A percentile compares a stretch with the other conserved stretches of the same genome.
Conservation (phyloP, 2,329 filamentous ascomycete genomes). For the Penicillium psychrosexuale region DNA sequence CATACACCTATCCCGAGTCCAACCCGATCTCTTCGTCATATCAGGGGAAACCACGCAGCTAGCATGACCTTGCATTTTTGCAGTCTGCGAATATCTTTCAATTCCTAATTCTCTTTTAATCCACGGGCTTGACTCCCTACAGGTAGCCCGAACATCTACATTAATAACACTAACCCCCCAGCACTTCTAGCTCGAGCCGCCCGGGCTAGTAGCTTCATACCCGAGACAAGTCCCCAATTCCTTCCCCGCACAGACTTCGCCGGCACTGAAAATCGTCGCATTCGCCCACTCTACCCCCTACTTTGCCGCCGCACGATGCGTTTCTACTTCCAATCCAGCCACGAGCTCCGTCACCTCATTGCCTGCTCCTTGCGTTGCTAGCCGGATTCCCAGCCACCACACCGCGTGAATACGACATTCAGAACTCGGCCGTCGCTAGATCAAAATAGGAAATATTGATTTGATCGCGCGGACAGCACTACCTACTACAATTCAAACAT, state of each 20-base stretch:
- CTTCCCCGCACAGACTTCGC: conserved; percentile 16
- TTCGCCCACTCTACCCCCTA: conserved; percentile 10
- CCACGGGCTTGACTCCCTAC: not conserved
- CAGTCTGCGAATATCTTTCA: not conserved
- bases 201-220: not conserved
- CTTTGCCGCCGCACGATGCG: conserved; percentile 37
- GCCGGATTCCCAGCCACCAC: conserved; percentile 1
- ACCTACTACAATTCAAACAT: not conserved
- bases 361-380: conserved; percentile 27
- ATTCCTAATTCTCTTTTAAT: not conserved
- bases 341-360: conserved; percentile 15
- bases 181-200: not conserved
- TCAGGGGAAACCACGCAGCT: conserved; percentile 14
- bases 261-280: conserved; percentile 20
- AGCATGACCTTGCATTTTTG: not conserved
- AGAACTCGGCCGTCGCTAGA: not conserved
- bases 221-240: conserved; percentile 1
- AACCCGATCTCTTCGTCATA: conserved; percentile 15
- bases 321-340: conserved; percentile 18
- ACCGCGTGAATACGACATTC: not conserved
- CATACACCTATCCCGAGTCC: not conserved
- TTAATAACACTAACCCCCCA: conserved; percentile 1
- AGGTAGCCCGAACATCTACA: not conserved
- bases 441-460: conserved; percentile 4
- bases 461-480: conserved; percentile 13